Evolutionary conservation across 1,284 basidiomycete genomes (phyloP).

Genomic region (Austroboletus novae-zelandiae): DNA sequence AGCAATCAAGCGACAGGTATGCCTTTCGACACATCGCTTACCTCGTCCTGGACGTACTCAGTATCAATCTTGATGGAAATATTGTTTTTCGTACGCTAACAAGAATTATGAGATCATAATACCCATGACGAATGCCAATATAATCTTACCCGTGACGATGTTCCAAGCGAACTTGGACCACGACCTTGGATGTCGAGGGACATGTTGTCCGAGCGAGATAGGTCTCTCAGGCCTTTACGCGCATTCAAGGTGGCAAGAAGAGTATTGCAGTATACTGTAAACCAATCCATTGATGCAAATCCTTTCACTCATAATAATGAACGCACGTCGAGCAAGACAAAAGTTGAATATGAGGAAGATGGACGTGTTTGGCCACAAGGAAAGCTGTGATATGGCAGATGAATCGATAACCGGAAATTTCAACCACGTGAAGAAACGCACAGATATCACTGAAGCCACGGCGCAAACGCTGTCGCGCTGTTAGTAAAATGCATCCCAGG

Average conservation of each 20-base stretch:
- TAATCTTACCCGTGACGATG: conserved; percentile 2
- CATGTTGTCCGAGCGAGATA: conserved; percentile 1
- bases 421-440: conserved; percentile 15
- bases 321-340: conserved; percentile 45
- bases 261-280: conserved; percentile 45
- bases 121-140: not conserved
- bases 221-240: conserved; percentile 34
- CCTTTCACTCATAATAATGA: not conserved
- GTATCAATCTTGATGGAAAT: conserved; percentile 26
- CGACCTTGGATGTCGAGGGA: conserved; percentile 8
- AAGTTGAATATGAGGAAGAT: conserved; percentile 52
- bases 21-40: not conserved
- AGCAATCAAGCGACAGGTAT: not conserved
- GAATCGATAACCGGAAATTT: not conserved
- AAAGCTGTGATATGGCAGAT: conserved; percentile 27
- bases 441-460: conserved; percentile 43
- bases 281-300: not conserved
- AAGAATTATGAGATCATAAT: not conserved
- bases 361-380: conserved; percentile 38
- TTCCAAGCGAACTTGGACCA: not conserved
- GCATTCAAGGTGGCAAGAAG: conserved; percentile 48
- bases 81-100: conserved; percentile 11
- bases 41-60: conserved; percentile 13
- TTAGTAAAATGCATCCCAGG: conserved; percentile 6
- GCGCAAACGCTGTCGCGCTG: conserved; percentile 32